phyloP scores from a whole-genome alignment of 352 stramenopile genomes.

The Plasmopara halstedii region DNA sequence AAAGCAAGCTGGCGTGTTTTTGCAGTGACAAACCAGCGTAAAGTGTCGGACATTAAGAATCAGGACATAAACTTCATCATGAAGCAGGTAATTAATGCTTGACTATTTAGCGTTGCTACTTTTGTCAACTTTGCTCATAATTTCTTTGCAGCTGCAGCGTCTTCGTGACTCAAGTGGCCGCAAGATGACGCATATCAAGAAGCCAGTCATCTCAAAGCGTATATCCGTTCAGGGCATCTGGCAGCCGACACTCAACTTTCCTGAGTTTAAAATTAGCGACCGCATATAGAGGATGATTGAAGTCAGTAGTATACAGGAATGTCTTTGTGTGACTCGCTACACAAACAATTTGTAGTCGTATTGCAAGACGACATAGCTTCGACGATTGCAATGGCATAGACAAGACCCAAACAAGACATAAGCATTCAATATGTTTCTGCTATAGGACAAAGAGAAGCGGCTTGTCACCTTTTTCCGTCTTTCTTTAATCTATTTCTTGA shows the following conservation, averaged over 20 bases:
- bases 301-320: too few relatives aligned
- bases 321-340: too few relatives aligned
- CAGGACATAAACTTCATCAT: conserved; percentile 78
- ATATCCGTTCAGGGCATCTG: conserved; percentile 81
- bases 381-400: conserved; percentile 10
- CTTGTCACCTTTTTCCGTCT: conserved; percentile 3
- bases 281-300: conserved; percentile 25
- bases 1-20: neutral
- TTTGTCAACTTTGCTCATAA: too few relatives aligned
- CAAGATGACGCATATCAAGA: conserved; percentile 86
- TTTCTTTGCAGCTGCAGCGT: conserved; percentile 71
- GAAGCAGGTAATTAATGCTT: conserved; percentile 45
- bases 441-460: conserved; percentile 5
- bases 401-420: conserved; percentile 12
- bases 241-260: conserved; percentile 81
- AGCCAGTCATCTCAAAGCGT: conserved; percentile 72
- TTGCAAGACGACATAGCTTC: neutral
- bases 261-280: conserved; percentile 77
- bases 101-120: conserved; percentile 1
- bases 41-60: conserved; percentile 87
- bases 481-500: conserved; percentile 17
- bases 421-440: conserved; percentile 42
- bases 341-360: too few relatives aligned
- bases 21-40: conserved; percentile 70
- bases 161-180: conserved; percentile 80